Evolutionary conservation across 1,284 basidiomycete species (phyloP), one percentile per base, ranked within the genome.

Genomic region (Apiotrichum gamsii): DNA sequence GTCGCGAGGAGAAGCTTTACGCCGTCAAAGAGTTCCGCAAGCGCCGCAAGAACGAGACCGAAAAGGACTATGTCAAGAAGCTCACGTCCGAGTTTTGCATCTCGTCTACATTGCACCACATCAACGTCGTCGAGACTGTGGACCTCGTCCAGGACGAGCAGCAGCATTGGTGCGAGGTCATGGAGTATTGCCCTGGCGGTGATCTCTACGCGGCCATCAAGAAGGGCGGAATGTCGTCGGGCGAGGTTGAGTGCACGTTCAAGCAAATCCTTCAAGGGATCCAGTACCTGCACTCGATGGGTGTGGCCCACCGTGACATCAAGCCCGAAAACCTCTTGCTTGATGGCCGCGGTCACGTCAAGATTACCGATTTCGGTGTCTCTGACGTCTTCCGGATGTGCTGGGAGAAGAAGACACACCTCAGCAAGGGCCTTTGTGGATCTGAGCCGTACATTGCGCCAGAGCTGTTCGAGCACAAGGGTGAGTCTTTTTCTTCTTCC

Each of bases 51-150:
- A 96, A 95, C 71, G 94, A 98, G 76, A 85, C 91, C 2, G 93
- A 98, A 73, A 96, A 96, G 74, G 95, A 98, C 75, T 98, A 98
- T 67, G 85, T 98, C 76, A 98, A 98, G 82, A 98, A 98, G 74
- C 85, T 98, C 62, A 98, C 94, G 2, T 91, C 94, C 19, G 94
- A 98, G 72, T 98, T 98, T 73, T 98, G 94, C 74, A 98, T 98
- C 57, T 94, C 90, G 28, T 97, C 93, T 28, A 97, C 95, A 1
- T 75, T 98, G 35, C 93, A 97, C 69, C 94, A 97, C 68, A 78
- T 83, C 69, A 98, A 98, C 72, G 81, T 98, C 62, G 93, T 98
- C 64, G 94, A 98, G 77, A 98, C 94, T 3, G 95, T 98, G 52
- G 94, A 98, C 73, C 82, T 98, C 57, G 87, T 98, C 21, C 94